Conservation (phyloP, 495 filamentous ascomycete genomes). For the Tuber umbilicatum region DNA sequence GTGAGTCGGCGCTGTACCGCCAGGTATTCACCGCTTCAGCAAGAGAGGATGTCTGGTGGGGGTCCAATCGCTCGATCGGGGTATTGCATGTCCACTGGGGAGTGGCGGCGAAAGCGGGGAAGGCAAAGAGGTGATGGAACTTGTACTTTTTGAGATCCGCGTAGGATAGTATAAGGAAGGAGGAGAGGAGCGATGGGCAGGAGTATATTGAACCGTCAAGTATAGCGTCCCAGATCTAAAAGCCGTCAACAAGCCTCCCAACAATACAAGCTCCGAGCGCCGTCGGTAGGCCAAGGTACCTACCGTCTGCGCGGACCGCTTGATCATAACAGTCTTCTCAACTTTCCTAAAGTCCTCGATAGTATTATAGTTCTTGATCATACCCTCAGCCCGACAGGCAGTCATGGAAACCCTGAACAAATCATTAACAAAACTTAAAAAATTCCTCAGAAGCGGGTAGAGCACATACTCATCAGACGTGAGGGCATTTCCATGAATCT, state of each 20-base stretch:
- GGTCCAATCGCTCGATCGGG: slow-evolving; percentile 51
- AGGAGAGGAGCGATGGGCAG: slow-evolving; percentile 79
- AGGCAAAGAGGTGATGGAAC: slow-evolving; percentile 92
- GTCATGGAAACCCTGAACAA: slow-evolving; percentile 59
- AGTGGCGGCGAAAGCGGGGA: slow-evolving; percentile 83
- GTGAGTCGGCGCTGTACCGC: slow-evolving; percentile 67
- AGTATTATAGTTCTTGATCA: slow-evolving; percentile 93
- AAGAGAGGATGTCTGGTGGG: slow-evolving; percentile 62
- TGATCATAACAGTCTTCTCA: slow-evolving; percentile 65
- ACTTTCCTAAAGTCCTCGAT: slow-evolving; percentile 80
- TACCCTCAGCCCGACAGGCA: slow-evolving; percentile 77
- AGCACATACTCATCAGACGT: slow-evolving; percentile 63
- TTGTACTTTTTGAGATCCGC: slow-evolving; percentile 94
- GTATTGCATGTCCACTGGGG: slow-evolving; percentile 60
- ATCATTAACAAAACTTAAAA: slow-evolving; percentile 17
- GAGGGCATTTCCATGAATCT: slow-evolving; percentile 79
- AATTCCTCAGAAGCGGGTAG: slow-evolving; percentile 39
- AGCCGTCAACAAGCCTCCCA: background rate
- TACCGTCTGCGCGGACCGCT: slow-evolving; percentile 69
- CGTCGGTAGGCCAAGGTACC: slow-evolving; percentile 27
- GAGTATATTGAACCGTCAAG: slow-evolving; percentile 92
- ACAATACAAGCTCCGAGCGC: slow-evolving; percentile 6
- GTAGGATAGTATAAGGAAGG: slow-evolving; percentile 83
- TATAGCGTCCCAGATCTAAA: slow-evolving; percentile 92
- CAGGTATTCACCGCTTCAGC: slow-evolving; percentile 78